Percentiles rank a stretch among this genome's conserved stretches.
These are phyloP conservation scores for Dendrobium officinale DNA, from an alignment of 106 monocot genomes.

Conservation along the genomic window DNA sequence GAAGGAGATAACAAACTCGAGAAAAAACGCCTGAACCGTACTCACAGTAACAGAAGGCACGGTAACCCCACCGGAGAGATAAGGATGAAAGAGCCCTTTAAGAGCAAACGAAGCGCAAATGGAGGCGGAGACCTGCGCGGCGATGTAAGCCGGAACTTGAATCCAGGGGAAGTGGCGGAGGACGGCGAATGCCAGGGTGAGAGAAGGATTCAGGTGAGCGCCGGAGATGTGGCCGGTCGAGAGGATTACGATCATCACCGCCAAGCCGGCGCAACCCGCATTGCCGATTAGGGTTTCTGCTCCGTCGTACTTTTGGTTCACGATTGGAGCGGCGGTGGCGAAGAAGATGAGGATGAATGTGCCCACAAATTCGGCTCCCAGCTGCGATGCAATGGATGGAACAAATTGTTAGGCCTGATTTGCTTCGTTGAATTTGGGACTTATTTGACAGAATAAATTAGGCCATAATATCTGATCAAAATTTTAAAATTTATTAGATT, in stretches of 20 bases:
- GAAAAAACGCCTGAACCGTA: conserved; percentile 71
- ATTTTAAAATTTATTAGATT: no score
- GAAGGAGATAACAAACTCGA: conserved; percentile 82
- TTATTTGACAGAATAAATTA: no score
- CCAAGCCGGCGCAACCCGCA: conserved; percentile 74
- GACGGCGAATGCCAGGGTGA: conserved; percentile 82
- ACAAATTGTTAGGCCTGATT: neutral
- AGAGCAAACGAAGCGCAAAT: conserved; percentile 83
- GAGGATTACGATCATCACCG: conserved; percentile 83
- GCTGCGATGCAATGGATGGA: conserved; percentile 18
- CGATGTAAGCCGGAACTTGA: conserved; percentile 85
- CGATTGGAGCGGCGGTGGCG: conserved; percentile 86
- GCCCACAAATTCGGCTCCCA: conserved; percentile 86
- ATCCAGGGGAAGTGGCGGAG: conserved; percentile 97
- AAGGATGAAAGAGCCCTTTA: conserved; percentile 72
- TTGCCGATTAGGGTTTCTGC: conserved; percentile 77
- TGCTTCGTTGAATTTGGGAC: no score
- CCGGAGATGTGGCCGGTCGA: conserved; percentile 99
- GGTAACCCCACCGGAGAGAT: conserved; percentile 86
- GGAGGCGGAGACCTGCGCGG: conserved; percentile 71
- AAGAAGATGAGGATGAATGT: conserved; percentile 97
- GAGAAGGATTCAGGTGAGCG: conserved; percentile 89
- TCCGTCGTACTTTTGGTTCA: conserved; percentile 90
- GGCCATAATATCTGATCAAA: no score
- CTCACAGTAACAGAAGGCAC: conserved; percentile 60